Evolutionary conservation across 2,329 filamentous ascomycete genomes (phyloP), one percentile per base, ranked within the genome.

Genomic region (Ophiostoma triangulosporum): DNA sequence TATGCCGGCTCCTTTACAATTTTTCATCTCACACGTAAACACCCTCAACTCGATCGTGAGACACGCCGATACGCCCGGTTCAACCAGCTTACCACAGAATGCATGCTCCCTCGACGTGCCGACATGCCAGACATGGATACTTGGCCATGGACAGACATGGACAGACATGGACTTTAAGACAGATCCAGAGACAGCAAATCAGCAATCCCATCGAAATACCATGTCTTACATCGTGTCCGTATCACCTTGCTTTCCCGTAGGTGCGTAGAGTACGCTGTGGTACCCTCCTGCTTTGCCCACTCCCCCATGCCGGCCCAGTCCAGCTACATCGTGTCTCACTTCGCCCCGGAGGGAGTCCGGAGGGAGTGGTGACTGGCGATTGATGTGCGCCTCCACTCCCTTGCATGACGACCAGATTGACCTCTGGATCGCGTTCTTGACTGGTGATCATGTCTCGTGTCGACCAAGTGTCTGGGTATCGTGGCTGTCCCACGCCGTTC

Each of bases 391-490:
- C 38, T 43, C 38, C 38, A 43, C 38, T 43, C 38, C 38, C 38
- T 43, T 43, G 38, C 38, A 43, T 43, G 36, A 20, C 8, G 22
- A 17, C 38, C 38, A 43, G 22, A 43, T 43, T 43, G 38, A 43
- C 38, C 38, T 43, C 38, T 43, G 38, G 38, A 43, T 43, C 38
- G 38, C 38, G 38, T 43, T 43, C 38, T 43, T 43, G 36, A 40
- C 36, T 43, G 38, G 38, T 26, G 38, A 43, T 43, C 38, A 43
- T 43, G 38, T 43, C 38, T 43, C 38, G 38, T 43, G 20, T 43
- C 20, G n/a, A n/a, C n/a, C n/a, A n/a, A n/a, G n/a, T n/a, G n/a
- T n/a, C n/a, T n/a, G n/a, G n/a, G n/a, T n/a, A n/a, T n/a, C n/a
- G n/a, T n/a, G n/a, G 9, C n/a, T 36, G 9, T 36, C n/a, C 33